Evolutionary conservation across 768 basidiomycete species (phyloP).

Genomic region (Pleurotus giganteus): DNA sequence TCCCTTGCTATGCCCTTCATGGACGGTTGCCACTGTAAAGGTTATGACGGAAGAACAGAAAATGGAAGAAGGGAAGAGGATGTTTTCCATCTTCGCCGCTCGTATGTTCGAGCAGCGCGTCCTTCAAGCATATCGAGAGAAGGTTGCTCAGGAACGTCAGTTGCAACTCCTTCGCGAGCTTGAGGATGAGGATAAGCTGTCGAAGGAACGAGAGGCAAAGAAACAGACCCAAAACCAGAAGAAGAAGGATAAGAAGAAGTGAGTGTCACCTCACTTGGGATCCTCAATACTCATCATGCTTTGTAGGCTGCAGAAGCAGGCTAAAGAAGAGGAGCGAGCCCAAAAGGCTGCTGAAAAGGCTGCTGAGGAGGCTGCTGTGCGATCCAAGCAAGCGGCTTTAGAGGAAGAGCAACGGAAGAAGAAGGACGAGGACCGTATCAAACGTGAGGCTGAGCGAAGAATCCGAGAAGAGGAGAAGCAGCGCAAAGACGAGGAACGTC

Average conservation of each 20-base stretch:
- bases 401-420: constrained; percentile 82
- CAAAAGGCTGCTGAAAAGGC: constrained; percentile 81
- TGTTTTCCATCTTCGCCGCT: constrained; percentile 99
- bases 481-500: constrained; percentile 80
- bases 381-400: constrained; percentile 70
- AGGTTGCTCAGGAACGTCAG: constrained; percentile 95
- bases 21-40: constrained; percentile 30
- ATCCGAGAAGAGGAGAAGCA: constrained; percentile 80
- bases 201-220: constrained; percentile 88
- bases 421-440: constrained; percentile 83
- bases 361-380: constrained; percentile 77
- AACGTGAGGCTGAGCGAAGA: constrained; percentile 73
- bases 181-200: constrained; percentile 89
- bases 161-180: constrained; percentile 90
- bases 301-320: constrained; percentile 82
- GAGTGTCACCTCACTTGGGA: constrained; percentile 18
- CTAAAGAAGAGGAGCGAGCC: constrained; percentile 90
- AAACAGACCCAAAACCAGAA: constrained; percentile 97
- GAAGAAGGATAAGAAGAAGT: constrained; percentile 97
- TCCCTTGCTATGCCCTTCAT: neutral
- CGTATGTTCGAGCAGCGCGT: constrained; percentile 99
- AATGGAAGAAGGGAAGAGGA: constrained; percentile 98
- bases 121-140: constrained; percentile 92
- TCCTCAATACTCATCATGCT: neutral
- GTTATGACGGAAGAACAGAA: constrained; percentile 94